A percentile compares a stretch with the other conserved stretches of the same genome.
Conservation (phyloP, 2,329 filamentous ascomycete genomes). For the Botrytis cinerea region DNA sequence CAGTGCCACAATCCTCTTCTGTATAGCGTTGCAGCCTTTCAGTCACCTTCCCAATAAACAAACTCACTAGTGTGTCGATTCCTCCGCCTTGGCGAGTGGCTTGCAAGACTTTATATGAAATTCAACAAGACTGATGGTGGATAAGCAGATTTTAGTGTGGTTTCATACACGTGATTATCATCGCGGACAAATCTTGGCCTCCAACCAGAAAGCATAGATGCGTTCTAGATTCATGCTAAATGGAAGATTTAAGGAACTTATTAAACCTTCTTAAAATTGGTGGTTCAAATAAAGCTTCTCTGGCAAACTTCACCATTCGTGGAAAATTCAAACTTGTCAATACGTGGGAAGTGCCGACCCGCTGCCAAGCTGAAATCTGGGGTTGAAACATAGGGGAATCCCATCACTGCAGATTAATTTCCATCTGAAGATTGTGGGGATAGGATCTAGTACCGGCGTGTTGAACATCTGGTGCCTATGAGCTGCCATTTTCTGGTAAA, state of each 20-base stretch:
- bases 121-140: background rate
- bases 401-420: background rate
- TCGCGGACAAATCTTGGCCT: slow-evolving; percentile 14
- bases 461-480: background rate
- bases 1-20: background rate
- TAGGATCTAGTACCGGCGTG: background rate
- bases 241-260: background rate
- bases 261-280: background rate
- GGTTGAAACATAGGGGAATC: slow-evolving; percentile 9
- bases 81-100: slow-evolving; percentile 11
- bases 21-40: background rate
- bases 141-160: background rate
- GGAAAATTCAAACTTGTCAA: background rate
- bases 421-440: background rate
- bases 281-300: background rate
- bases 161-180: background rate
- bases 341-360: background rate
- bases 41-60: slow-evolving; percentile 4
- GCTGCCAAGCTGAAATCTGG: slow-evolving; percentile 7
- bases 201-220: slow-evolving; percentile 11
- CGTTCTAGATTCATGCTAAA: slow-evolving; percentile 16
- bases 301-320: background rate
- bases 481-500: background rate
- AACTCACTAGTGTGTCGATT: background rate
- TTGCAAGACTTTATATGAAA: background rate